phyloP scores from a whole-genome alignment of 1,284 basidiomycete species.

The Irpex sp. region DNA sequence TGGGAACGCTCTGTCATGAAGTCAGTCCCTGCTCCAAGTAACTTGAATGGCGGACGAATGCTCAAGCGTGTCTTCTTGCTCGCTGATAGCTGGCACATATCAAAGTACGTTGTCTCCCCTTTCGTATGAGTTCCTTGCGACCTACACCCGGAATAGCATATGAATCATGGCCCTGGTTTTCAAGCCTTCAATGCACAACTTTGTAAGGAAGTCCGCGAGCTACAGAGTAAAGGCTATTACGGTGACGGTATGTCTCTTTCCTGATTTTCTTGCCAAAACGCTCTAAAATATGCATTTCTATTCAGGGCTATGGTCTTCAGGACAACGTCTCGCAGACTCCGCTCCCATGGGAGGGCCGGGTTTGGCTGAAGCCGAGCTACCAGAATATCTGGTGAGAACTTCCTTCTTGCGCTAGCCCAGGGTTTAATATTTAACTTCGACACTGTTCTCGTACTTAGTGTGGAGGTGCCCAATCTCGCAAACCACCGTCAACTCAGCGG shows the following conservation, averaged over 20 bases:
- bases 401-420: neutral
- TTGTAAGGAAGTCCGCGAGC: conserved; percentile 53
- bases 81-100: conserved; percentile 64
- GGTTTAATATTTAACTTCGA: too few species aligned
- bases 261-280: neutral
- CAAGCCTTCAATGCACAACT: conserved; percentile 67
- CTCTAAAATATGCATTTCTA: neutral
- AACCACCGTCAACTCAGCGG: conserved; percentile 44
- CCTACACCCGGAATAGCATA: conserved; percentile 42
- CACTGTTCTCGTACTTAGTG: conserved; percentile 37
- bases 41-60: neutral
- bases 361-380: conserved; percentile 50
- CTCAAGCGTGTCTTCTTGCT: neutral
- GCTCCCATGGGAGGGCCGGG: conserved; percentile 45
- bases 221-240: conserved; percentile 70
- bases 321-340: conserved; percentile 61
- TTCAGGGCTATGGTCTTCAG: conserved; percentile 77
- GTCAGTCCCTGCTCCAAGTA: conserved; percentile 31
- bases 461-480: conserved; percentile 68
- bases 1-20: conserved; percentile 80
- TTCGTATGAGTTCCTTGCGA: too few species aligned
- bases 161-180: conserved; percentile 71
- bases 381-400: conserved; percentile 62
- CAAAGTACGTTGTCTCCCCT: conserved; percentile 39
- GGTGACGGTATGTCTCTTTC: conserved; percentile 55